A percentile compares a stretch with the other conserved stretches of the same genome.
Conservation (phyloP, 805 yeast genomes). For the Yarrowia bubula region DNA sequence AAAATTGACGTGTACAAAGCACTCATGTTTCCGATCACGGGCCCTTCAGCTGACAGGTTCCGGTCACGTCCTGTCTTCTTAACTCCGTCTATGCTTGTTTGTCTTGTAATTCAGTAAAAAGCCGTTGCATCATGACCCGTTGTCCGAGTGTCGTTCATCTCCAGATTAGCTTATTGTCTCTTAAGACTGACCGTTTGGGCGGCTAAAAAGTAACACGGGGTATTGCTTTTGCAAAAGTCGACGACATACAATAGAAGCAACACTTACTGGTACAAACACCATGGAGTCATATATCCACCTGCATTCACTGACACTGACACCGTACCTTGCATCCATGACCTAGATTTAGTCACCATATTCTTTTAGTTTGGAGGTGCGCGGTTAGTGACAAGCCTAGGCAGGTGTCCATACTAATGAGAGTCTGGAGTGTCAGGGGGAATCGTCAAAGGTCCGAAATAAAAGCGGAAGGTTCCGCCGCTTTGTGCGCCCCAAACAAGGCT, state of each 20-base stretch:
- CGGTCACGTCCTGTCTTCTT: too few species aligned
- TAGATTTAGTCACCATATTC: background rate
- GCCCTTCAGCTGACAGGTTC: too few species aligned
- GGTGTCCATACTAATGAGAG: background rate
- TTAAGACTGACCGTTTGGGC: background rate
- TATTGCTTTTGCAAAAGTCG: background rate
- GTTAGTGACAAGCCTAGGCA: background rate
- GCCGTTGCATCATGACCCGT: too few species aligned
- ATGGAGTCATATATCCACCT: too few species aligned
- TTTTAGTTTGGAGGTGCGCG: conserved; percentile 13
- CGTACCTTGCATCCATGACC: background rate
- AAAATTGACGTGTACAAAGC: too few species aligned
- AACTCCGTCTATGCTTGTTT: too few species aligned
- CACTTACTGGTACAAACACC: too few species aligned
- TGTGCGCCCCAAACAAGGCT: background rate
- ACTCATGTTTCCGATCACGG: background rate
- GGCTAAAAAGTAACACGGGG: background rate
- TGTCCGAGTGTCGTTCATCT: background rate
- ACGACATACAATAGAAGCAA: background rate
- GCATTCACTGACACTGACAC: too few species aligned
- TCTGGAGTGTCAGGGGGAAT: background rate
- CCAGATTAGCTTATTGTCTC: background rate
- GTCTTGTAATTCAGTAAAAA: too few species aligned
- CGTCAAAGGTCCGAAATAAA: background rate
- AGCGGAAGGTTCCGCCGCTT: too few species aligned